phyloP scores from a whole-genome alignment of 345 rosid genomes.

The Trapa incisa region DNA sequence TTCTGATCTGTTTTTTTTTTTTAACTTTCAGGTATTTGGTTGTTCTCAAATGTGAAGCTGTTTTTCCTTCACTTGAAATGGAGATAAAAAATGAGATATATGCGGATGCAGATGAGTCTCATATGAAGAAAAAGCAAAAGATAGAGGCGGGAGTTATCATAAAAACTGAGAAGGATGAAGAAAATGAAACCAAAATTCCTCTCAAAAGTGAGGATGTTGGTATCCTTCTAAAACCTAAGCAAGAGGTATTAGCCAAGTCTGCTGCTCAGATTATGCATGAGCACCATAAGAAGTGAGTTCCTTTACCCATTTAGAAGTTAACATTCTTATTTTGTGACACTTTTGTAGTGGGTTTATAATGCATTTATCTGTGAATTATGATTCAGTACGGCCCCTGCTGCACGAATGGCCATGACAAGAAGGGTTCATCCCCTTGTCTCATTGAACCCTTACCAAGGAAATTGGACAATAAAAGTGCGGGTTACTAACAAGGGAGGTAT shows the following conservation, averaged over 20 bases:
- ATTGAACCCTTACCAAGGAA: slow-evolving; percentile 92
- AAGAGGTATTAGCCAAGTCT: slow-evolving; percentile 50
- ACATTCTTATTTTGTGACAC: too few species aligned
- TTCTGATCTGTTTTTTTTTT: neutral
- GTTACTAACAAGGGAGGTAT: slow-evolving; percentile 77
- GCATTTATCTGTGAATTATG: neutral
- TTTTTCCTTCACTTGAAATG: slow-evolving; percentile 50
- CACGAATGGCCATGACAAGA: slow-evolving; percentile 76
- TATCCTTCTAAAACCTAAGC: slow-evolving; percentile 55
- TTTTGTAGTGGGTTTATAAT: neutral
- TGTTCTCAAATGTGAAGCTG: slow-evolving; percentile 60
- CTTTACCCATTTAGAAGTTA: neutral
- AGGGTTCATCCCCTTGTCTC: slow-evolving; percentile 90
- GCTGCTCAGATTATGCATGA: slow-evolving; percentile 76
- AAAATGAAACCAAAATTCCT: too few species aligned
- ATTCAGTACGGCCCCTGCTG: slow-evolving; percentile 69
- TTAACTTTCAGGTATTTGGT: slow-evolving; percentile 45
- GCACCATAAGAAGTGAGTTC: slow-evolving; percentile 54
- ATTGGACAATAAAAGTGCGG: slow-evolving; percentile 81
- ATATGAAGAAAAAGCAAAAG: slow-evolving; percentile 30
- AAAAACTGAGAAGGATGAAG: slow-evolving; percentile 1
- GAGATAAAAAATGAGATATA: slow-evolving; percentile 24
- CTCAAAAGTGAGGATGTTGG: slow-evolving; percentile 2
- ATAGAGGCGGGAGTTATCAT: slow-evolving; percentile 14
- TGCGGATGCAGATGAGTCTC: slow-evolving; percentile 17